Evolutionary conservation across 148 eudicot genomes (phyloP).

Genomic region (Persicaria maculosa): DNA sequence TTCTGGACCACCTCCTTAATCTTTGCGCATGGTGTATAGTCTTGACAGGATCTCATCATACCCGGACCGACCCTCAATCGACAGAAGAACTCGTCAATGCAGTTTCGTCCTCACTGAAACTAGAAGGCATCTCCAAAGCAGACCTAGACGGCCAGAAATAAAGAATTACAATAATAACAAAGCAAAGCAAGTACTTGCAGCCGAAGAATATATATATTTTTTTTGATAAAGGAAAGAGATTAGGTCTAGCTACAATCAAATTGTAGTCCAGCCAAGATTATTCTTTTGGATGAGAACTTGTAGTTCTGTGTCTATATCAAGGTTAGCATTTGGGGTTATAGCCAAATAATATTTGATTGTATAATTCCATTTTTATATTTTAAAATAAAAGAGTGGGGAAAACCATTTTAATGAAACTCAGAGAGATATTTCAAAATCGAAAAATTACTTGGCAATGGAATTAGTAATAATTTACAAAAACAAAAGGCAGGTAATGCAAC

Average conservation of each 20-base stretch:
- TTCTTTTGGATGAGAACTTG: too few relatives aligned
- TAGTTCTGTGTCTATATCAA: too few relatives aligned
- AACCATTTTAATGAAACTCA: too few relatives aligned
- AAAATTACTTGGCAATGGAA: neutral
- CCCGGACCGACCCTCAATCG: constrained; percentile 16
- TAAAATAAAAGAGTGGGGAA: neutral
- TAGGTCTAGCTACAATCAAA: too few relatives aligned
- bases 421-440: too few relatives aligned
- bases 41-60: neutral
- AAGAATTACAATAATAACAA: neutral
- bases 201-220: too few relatives aligned
- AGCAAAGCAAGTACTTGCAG: neutral
- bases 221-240: too few relatives aligned
- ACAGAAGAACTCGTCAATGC: constrained; percentile 67
- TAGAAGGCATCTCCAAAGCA: constrained; percentile 48
- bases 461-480: neutral
- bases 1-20: constrained; percentile 5
- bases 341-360: too few relatives aligned
- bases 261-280: too few relatives aligned
- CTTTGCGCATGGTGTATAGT: neutral
- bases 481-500: neutral
- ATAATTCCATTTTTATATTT: too few relatives aligned
- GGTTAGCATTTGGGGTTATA: too few relatives aligned
- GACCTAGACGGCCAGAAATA: constrained; percentile 28
- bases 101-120: constrained; percentile 83